A percentile compares a stretch with the other conserved stretches of the same genome.
Conservation (phyloP, 306 rosid genomes). For the Chamaecrista fasciculata region DNA sequence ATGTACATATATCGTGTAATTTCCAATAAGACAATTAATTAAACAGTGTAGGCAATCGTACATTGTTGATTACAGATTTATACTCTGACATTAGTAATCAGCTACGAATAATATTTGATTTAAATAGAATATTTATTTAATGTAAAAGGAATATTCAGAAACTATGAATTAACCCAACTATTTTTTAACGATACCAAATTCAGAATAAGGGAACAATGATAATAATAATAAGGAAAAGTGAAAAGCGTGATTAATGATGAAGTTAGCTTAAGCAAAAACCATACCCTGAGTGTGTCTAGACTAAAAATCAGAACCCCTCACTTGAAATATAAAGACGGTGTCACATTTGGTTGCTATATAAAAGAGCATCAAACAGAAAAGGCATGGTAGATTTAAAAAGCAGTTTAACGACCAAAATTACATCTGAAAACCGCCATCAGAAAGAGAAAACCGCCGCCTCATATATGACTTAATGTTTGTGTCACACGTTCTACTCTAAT, state of each 20-base stretch:
- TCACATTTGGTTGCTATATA: neutral
- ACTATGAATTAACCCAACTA: neutral
- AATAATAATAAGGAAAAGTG: neutral
- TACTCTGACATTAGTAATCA: neutral
- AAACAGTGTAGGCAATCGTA: neutral
- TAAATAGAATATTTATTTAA: too few relatives aligned
- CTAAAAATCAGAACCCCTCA: too few relatives aligned
- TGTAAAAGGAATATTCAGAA: neutral
- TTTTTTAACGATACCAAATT: neutral
- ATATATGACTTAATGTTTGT: too few relatives aligned
- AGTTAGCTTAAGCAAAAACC: neutral
- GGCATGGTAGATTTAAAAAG: neutral
- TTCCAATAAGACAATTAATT: neutral
- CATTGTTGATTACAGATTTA: neutral
- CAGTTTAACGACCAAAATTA: constrained; percentile 21
- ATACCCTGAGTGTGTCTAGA: neutral
- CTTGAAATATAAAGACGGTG: neutral
- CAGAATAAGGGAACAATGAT: neutral
- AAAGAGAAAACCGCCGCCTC: constrained; percentile 26
- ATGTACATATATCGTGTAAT: neutral
- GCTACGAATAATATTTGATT: neutral
- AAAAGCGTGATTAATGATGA: neutral
- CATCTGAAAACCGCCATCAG: constrained; percentile 34
- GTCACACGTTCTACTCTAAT: neutral
- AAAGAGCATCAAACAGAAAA: too few relatives aligned